Percentiles rank a stretch among this genome's conserved stretches.
Evolutionary conservation across 2,329 filamentous ascomycete species (phyloP).

Genomic region (Colletotrichum incanum): DNA sequence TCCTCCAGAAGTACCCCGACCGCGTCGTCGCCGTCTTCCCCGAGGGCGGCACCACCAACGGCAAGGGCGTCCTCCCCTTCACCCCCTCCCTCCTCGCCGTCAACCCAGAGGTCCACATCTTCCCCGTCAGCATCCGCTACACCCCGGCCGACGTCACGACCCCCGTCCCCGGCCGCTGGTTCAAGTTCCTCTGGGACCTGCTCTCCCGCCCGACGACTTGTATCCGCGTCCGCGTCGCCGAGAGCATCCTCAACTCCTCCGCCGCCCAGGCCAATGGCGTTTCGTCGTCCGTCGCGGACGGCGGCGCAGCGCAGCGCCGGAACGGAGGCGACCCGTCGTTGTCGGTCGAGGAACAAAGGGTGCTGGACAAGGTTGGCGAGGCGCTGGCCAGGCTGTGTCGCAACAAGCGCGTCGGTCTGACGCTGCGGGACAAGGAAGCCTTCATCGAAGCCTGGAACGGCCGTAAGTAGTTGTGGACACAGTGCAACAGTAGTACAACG

Average conservation of each 20-base stretch:
- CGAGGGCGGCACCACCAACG: constrained; percentile 95
- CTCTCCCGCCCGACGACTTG: constrained; percentile 89
- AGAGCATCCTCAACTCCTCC: constrained; percentile 73
- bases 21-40: constrained; percentile 91
- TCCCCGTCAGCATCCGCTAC: constrained; percentile 92
- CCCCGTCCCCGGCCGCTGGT: constrained; percentile 82
- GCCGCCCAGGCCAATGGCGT: constrained; percentile 55
- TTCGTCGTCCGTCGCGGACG: constrained; percentile 47
- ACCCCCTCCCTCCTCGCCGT: constrained; percentile 82
- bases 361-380: constrained; percentile 87
- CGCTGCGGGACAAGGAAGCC: constrained; percentile 84
- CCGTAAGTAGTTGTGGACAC: constrained; percentile 49
- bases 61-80: constrained; percentile 88
- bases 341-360: constrained; percentile 74
- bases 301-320: constrained; percentile 50
- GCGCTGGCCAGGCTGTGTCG: constrained; percentile 88
- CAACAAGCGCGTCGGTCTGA: constrained; percentile 90
- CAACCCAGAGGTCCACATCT: constrained; percentile 80
- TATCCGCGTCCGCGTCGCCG: constrained; percentile 91
- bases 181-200: constrained; percentile 86
- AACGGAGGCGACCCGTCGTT: constrained; percentile 49
- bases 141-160: constrained; percentile 92
- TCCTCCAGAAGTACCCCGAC: constrained; percentile 78
- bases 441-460: constrained; percentile 81
- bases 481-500: background rate